phyloP scores from a whole-genome alignment of 148 eudicot genomes.

The Rhododendron henanense region DNA sequence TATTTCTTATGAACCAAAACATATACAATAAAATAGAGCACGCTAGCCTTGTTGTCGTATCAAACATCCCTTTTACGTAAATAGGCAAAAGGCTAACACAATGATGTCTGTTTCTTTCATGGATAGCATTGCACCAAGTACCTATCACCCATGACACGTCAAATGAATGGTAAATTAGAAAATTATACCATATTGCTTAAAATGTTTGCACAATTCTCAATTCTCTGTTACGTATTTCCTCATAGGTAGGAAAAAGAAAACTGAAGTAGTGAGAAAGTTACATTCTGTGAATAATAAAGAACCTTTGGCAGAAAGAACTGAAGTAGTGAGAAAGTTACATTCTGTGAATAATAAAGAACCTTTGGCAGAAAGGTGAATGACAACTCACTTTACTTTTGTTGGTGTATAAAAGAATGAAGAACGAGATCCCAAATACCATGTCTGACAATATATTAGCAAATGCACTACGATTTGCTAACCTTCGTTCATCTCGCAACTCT shows the following conservation, averaged over 20 bases:
- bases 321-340: background rate
- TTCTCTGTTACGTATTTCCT: background rate
- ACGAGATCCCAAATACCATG: conserved; percentile 69
- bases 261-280: background rate
- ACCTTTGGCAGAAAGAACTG: background rate
- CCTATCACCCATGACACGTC: background rate
- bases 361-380: conserved; percentile 1
- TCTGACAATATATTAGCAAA: conserved; percentile 98
- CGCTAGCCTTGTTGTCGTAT: background rate
- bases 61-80: background rate
- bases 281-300: background rate
- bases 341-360: background rate
- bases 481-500: conserved; percentile 80
- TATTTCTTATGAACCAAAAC: background rate
- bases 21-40: background rate
- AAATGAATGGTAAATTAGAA: background rate
- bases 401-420: conserved; percentile 79
- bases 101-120: background rate
- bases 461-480: conserved; percentile 79
- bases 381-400: conserved; percentile 74
- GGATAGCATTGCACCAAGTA: background rate
- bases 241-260: background rate
- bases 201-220: background rate
- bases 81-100: background rate
- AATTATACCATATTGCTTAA: background rate